Conservation (phyloP, 2,329 filamentous ascomycete genomes). For the Tolypocladium album region DNA sequence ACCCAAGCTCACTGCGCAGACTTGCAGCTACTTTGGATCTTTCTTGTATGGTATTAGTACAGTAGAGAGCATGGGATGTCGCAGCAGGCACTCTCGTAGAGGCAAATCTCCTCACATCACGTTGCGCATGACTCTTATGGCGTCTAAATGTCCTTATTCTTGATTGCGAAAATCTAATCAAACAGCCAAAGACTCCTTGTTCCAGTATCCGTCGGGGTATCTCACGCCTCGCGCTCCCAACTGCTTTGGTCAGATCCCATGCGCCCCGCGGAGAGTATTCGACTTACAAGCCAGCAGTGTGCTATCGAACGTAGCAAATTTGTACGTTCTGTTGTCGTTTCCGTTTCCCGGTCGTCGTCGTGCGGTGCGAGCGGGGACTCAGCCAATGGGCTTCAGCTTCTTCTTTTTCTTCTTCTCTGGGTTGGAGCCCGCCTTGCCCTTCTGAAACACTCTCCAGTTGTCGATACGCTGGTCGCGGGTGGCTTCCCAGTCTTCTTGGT, state of each 20-base stretch:
- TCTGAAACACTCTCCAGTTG: conserved; percentile 89
- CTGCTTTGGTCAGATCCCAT: conserved; percentile 18
- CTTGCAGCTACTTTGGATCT: conserved; percentile 10
- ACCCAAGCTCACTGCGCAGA: conserved; percentile 13
- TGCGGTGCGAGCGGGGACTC: conserved; percentile 2
- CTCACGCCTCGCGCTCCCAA: not conserved
- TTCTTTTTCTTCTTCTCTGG: conserved; percentile 47
- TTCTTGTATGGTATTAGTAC: conserved; percentile 20
- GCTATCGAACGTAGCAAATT: not conserved
- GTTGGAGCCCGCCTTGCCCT: conserved; percentile 46
- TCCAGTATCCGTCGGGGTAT: conserved; percentile 1
- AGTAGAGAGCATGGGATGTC: conserved; percentile 11
- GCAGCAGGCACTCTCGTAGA: conserved; percentile 9
- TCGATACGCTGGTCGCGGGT: conserved; percentile 84
- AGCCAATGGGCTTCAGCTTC: conserved; percentile 58
- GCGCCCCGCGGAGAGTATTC: conserved; percentile 14
- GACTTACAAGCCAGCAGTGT: conserved; percentile 17
- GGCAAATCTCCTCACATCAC: conserved; percentile 24
- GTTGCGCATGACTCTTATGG: not conserved
- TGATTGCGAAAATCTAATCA: not conserved
- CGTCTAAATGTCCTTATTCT: not conserved
- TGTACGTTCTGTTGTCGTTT: not conserved
- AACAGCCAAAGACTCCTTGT: not conserved
- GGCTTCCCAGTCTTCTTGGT: conserved; percentile 91
- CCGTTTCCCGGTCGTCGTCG: not conserved